Evolutionary conservation across 345 rosid species (phyloP), one percentile per base, ranked within the genome.

Genomic region (Kandelia obovata): DNA sequence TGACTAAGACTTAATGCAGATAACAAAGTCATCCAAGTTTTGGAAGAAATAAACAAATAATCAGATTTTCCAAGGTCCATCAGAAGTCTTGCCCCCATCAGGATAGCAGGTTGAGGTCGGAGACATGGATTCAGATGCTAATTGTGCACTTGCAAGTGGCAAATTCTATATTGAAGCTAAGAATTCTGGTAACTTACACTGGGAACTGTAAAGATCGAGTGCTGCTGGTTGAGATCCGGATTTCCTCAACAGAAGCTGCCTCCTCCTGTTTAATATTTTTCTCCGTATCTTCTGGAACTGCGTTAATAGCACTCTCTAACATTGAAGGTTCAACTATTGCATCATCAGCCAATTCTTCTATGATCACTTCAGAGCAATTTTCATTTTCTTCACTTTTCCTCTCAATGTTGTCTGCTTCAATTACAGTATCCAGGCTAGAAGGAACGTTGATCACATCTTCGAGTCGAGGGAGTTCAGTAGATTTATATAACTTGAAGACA

Each of bases 181-280:
- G 31, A 35, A 5, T 4, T 10, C 53, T 0, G 43, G 63, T 0
- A 51, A 70, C 96, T 84, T 80, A 95, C 97, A 82, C 2, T 20
- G 88, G 96, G 77, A 89, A 95, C 10, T 82, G 88, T 69, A 92
- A 90, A 31, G 99, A 92, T 17, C 65, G 32, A 25, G 72, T 68
- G 75, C 97, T 90, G 74, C 85, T 81, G 0, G 73, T 61, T 3
- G 82, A 74, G 61, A 60, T 76, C 9, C 65, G 61, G 34, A 49
- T 57, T 26, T 70, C 77, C 3, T 75, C 82, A 2, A 2, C 39
- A 21, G 37, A 61, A 16, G 77, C 47, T 34, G 61, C 13, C 53
- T 60, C 73, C 39, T 72, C 78, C 68, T 63, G 58, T 17, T 8
- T 28, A 20, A 51, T 28, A 20, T 70, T 34, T n/a, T 65, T 73